These are phyloP conservation scores for Aspergillus avenaceus DNA, from an alignment of 495 filamentous ascomycete species.

Conservation along the genomic window DNA sequence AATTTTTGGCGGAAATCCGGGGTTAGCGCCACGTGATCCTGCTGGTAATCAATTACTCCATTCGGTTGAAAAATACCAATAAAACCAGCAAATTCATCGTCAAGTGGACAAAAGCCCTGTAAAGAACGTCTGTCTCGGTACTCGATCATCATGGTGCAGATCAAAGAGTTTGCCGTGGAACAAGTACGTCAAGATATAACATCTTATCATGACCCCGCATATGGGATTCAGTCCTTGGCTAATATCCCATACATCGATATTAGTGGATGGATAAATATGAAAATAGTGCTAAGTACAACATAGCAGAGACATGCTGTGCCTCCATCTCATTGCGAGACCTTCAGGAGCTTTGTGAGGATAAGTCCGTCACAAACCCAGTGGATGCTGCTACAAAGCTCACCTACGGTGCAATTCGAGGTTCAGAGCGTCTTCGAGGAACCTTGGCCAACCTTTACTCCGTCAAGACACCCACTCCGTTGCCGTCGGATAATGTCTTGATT, in stretches of 20 bases:
- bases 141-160: constrained; percentile 55
- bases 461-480: constrained; percentile 46
- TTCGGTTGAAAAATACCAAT: neutral
- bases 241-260: constrained; percentile 1
- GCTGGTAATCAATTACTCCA: neutral
- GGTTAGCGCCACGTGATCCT: neutral
- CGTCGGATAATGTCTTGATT: constrained; percentile 66
- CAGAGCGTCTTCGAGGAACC: constrained; percentile 55
- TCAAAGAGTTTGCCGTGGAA: constrained; percentile 73
- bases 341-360: constrained; percentile 51
- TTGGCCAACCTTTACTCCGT: constrained; percentile 64
- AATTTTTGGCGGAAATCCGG: neutral
- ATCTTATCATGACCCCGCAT: neutral
- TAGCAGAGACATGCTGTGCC: constrained; percentile 82
- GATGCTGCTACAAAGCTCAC: constrained; percentile 51
- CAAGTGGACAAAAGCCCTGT: neutral
- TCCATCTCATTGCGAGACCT: constrained; percentile 77
- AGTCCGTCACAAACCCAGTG: constrained; percentile 36
- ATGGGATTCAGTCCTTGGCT: constrained; percentile 18
- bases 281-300: constrained; percentile 67
- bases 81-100: neutral
- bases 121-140: too few relatives aligned
- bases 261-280: constrained; percentile 93
- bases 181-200: constrained; percentile 47
- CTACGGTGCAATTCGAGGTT: constrained; percentile 71